Percentiles rank a stretch among this genome's conserved stretches.
Conservation (phyloP, 2,329 filamentous ascomycete species). For the Colletotrichum noveboracense region DNA sequence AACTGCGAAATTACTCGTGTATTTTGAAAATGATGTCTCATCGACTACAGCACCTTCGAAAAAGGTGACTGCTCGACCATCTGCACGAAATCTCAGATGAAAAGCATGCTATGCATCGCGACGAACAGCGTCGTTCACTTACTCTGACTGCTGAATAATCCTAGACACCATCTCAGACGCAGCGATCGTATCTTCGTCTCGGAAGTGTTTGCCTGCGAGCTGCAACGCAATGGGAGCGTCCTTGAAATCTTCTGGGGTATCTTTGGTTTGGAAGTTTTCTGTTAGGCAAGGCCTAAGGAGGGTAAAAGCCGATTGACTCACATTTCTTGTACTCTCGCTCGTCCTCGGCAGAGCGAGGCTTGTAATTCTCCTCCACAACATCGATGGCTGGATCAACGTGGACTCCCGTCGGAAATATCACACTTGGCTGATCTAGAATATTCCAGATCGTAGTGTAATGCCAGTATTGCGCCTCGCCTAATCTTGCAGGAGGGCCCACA, state of each 20-base stretch:
- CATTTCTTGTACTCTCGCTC: constrained; percentile 10
- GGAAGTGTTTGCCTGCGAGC: constrained; percentile 3
- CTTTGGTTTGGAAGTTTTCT: not conserved
- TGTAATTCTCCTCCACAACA: not conserved
- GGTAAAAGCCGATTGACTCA: not conserved
- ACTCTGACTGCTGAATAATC: not conserved
- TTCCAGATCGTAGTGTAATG: constrained; percentile 37
- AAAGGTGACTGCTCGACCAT: not conserved
- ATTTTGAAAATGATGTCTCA: not conserved
- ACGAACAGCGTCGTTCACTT: not conserved
- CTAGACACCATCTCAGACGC: not conserved
- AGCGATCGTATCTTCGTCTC: constrained; percentile 13
- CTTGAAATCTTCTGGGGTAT: not conserved
- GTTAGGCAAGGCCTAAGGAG: not conserved
- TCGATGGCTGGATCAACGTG: not conserved
- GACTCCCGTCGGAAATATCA: constrained; percentile 29
- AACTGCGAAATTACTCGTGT: not conserved
- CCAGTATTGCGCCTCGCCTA: constrained; percentile 28
- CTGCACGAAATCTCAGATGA: not conserved
- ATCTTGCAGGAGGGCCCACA: constrained; percentile 24
- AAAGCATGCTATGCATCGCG: not conserved
- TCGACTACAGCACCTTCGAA: not conserved
- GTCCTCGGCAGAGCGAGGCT: not conserved
- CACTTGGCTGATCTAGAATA: constrained; percentile 32
- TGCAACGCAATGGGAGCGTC: not conserved